Conservation (phyloP, 495 filamentous ascomycete species). For the Letharia columbiana region DNA sequence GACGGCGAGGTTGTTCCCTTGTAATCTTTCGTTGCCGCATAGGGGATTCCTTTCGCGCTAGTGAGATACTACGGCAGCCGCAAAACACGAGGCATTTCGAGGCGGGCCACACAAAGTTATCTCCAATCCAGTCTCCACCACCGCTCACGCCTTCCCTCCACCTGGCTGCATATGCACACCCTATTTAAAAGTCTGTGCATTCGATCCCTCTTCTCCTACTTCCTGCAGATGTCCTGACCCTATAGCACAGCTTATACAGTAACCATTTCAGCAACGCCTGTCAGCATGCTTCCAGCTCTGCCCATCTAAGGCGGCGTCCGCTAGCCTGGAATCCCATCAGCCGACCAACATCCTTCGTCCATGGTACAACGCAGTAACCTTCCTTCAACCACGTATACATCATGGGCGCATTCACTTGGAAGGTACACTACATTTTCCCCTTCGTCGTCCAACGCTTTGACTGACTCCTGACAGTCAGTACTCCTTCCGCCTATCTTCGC, state of each 20-base stretch:
- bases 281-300: background rate
- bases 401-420: constrained; percentile 4
- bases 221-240: background rate
- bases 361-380: background rate
- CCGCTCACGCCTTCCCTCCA: constrained; percentile 1
- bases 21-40: constrained; percentile 18
- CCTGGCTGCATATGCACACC: background rate
- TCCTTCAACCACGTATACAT: background rate
- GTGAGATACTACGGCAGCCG: constrained; percentile 7
- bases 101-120: constrained; percentile 13
- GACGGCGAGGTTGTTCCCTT: constrained; percentile 5
- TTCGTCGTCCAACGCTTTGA: background rate
- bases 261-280: background rate
- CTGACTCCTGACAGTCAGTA: constrained; percentile 50
- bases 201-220: background rate
- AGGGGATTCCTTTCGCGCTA: constrained; percentile 14
- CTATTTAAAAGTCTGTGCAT: constrained; percentile 2
- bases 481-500: constrained; percentile 72
- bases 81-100: constrained; percentile 3
- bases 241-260: background rate
- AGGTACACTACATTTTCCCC: constrained; percentile 4
- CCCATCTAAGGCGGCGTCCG: background rate
- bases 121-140: background rate
- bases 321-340: background rate
- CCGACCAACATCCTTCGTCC: background rate